Conservation (phyloP, 129 eudicot species). For the Chrysanthemum lavandulifolium region DNA sequence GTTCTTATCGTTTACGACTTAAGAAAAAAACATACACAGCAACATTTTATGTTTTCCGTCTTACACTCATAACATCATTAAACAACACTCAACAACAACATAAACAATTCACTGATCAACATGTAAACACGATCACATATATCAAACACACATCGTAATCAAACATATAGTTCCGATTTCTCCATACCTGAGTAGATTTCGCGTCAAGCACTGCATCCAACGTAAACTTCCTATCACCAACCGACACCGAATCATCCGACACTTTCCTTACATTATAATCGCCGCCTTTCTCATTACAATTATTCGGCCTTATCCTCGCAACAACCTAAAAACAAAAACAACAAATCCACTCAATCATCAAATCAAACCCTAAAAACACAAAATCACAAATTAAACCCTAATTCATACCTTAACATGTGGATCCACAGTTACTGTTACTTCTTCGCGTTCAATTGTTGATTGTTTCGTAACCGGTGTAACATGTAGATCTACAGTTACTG, state of each 20-base stretch:
- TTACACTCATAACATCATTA: too few relatives aligned
- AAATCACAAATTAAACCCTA: neutral
- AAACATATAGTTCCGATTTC: too few relatives aligned
- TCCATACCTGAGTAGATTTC: constrained; percentile 74
- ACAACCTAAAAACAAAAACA: constrained; percentile 67
- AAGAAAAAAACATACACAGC: too few relatives aligned
- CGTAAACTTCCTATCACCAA: constrained; percentile 55
- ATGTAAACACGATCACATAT: neutral
- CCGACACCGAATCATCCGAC: constrained; percentile 52
- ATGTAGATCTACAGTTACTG: constrained; percentile 45
- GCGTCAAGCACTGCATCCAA: constrained; percentile 79
- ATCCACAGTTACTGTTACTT: constrained; percentile 35
- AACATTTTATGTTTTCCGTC: too few relatives aligned
- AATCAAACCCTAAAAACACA: neutral
- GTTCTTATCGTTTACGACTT: too few relatives aligned
- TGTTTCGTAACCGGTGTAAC: constrained; percentile 37
- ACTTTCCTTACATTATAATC: constrained; percentile 59
- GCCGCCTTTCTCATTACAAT: constrained; percentile 49
- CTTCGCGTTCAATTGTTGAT: constrained; percentile 27
- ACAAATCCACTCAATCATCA: neutral
- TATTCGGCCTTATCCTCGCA: constrained; percentile 77
- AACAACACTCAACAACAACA: neutral
- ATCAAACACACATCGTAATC: neutral
- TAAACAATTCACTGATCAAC: constrained; percentile 8
- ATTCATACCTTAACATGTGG: constrained; percentile 74